These are phyloP conservation scores for Penicillium fuscoglaucum DNA, from an alignment of 2,329 filamentous ascomycete genomes.

Conservation along the genomic window DNA sequence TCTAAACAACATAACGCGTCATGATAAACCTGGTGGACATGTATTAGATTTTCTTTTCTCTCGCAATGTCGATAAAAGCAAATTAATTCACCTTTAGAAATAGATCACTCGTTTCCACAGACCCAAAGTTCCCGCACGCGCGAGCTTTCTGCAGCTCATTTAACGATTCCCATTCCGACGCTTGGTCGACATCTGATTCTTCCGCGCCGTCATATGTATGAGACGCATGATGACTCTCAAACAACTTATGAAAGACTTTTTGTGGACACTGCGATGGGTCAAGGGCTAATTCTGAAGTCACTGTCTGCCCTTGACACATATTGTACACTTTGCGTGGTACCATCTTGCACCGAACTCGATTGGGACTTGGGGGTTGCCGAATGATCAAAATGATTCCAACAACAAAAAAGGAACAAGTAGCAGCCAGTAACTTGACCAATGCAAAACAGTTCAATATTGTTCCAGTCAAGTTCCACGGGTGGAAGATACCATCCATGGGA, in stretches of 20 bases:
- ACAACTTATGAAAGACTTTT: slow-evolving; percentile 59
- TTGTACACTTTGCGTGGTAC: slow-evolving; percentile 52
- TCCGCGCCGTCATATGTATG: slow-evolving; percentile 15
- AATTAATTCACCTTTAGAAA: slow-evolving; percentile 57
- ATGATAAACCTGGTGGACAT: slow-evolving; percentile 56
- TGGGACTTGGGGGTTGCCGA: slow-evolving; percentile 18
- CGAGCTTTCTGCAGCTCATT: slow-evolving; percentile 56
- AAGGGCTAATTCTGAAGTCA: slow-evolving; percentile 59
- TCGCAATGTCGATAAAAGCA: neutral
- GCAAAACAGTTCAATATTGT: neutral
- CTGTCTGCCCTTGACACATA: slow-evolving; percentile 56
- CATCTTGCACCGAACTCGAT: slow-evolving; percentile 27
- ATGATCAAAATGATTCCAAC: neutral
- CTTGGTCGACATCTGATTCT: slow-evolving; percentile 25
- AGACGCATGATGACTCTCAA: slow-evolving; percentile 37
- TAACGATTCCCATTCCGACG: slow-evolving; percentile 19
- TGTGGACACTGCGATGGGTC: slow-evolving; percentile 56
- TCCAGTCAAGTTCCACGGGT: neutral
- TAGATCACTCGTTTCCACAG: slow-evolving; percentile 62
- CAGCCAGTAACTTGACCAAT: neutral
- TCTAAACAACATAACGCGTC: slow-evolving; percentile 56
- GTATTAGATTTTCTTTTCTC: neutral
- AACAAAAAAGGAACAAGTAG: neutral
- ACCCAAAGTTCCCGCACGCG: slow-evolving; percentile 68
- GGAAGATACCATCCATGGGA: slow-evolving; percentile 3